Conservation (phyloP, 1,284 basidiomycete species). For the Takashimella tepidaria region DNA sequence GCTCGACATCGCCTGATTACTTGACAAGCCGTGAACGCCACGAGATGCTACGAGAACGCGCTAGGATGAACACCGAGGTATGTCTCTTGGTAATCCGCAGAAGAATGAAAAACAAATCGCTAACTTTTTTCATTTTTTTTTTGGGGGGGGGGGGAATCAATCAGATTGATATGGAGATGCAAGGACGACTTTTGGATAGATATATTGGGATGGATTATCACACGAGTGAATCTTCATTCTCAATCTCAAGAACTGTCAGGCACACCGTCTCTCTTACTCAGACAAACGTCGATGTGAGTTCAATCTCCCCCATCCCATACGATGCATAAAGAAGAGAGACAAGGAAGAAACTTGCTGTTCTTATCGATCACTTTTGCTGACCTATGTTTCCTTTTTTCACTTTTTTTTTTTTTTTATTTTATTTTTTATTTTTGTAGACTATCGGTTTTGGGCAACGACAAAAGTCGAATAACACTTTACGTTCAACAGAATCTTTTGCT, state of each 20-base stretch:
- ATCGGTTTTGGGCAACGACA: not conserved
- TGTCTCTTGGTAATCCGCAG: conserved; percentile 5
- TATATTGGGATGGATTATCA: conserved; percentile 9
- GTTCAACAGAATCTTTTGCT: conserved; percentile 14
- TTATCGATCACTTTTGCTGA: no score
- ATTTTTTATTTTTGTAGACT: no score
- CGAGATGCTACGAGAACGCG: conserved; percentile 19
- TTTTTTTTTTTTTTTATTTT: no score
- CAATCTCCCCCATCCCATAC: no score
- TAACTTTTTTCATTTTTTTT: no score
- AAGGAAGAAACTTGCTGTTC: no score
- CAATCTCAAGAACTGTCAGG: conserved; percentile 6
- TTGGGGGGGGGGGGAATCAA: no score
- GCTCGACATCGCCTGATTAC: not conserved
- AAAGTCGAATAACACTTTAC: not conserved
- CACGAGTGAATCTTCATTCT: conserved; percentile 9
- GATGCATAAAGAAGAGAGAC: no score
- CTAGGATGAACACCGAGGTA: conserved; percentile 21
- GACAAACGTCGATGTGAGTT: not conserved
- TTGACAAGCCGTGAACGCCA: conserved; percentile 10
- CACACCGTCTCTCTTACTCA: conserved; percentile 1
- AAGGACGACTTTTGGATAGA: conserved; percentile 10
- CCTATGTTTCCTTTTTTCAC: no score
- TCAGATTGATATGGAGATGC: conserved; percentile 4
- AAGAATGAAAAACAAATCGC: no score